Evolutionary conservation across 257 asterid species (phyloP).

Genomic region (Salvia hispanica): DNA sequence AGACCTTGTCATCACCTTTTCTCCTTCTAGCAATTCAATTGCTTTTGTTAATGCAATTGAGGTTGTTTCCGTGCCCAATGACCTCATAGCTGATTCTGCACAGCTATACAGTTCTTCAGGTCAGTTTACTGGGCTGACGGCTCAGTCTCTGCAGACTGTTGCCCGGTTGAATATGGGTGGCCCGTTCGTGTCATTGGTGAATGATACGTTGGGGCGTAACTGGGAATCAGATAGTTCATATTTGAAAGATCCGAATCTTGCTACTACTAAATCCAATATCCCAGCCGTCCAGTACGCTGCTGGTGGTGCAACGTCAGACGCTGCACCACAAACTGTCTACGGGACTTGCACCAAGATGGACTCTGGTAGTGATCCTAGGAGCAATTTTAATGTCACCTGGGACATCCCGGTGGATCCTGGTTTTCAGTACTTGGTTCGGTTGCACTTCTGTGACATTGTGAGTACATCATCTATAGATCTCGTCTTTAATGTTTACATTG

Average conservation of each 20-base stretch:
- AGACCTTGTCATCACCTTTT: conserved; percentile 57
- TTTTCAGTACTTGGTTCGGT: conserved; percentile 65
- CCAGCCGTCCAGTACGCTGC: conserved; percentile 53
- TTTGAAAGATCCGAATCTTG: conserved; percentile 39
- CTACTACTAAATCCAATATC: conserved; percentile 42
- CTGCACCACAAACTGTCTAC: conserved; percentile 78
- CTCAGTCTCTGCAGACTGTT: conserved; percentile 64
- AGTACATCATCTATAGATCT: conserved; percentile 50
- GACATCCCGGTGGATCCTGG: conserved; percentile 57
- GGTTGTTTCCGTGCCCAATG: conserved; percentile 68
- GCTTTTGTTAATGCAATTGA: conserved; percentile 82
- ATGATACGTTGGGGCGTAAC: conserved; percentile 73
- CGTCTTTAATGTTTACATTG: conserved; percentile 57
- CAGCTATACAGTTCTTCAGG: conserved; percentile 45
- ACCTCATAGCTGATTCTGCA: conserved; percentile 61
- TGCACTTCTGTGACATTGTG: conserved; percentile 86
- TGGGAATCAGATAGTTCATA: conserved; percentile 63
- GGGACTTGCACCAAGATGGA: conserved; percentile 76
- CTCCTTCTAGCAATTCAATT: conserved; percentile 57
- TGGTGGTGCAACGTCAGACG: conserved; percentile 59
- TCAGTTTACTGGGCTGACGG: conserved; percentile 44
- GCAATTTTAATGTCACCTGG: conserved; percentile 80
- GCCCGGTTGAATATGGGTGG: conserved; percentile 89
- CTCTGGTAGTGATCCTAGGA: conserved; percentile 44
- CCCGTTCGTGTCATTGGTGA: conserved; percentile 47